Evolutionary conservation across 495 filamentous ascomycete genomes (phyloP).

Genomic region (Penicillium lagena): DNA sequence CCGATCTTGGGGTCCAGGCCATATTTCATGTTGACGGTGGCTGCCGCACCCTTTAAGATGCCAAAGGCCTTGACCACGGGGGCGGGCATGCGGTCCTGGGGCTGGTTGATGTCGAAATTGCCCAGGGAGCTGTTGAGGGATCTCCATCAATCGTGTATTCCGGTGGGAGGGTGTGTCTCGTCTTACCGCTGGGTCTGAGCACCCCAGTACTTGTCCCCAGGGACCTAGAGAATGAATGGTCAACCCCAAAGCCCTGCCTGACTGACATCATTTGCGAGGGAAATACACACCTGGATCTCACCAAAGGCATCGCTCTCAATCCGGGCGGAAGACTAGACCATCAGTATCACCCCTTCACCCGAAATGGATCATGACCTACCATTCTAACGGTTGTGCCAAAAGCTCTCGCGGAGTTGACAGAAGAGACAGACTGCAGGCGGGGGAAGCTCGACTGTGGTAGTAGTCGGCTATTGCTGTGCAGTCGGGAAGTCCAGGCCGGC

Average conservation of each 20-base stretch:
- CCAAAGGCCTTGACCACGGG: conserved; percentile 90
- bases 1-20: conserved; percentile 94
- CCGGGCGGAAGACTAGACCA: conserved; percentile 43
- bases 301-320: conserved; percentile 96
- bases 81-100: conserved; percentile 95
- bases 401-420: conserved; percentile 27
- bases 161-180: background rate
- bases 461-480: conserved; percentile 32
- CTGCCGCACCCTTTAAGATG: conserved; percentile 94
- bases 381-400: conserved; percentile 40
- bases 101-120: conserved; percentile 99
- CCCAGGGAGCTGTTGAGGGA: conserved; percentile 58
- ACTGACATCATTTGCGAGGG: no score
- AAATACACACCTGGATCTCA: conserved; percentile 57
- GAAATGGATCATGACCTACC: conserved; percentile 16
- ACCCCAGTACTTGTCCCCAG: conserved; percentile 96
- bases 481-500: conserved; percentile 7
- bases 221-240: conserved; percentile 50
- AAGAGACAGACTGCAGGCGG: conserved; percentile 36
- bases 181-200: conserved; percentile 88
- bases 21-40: conserved; percentile 90
- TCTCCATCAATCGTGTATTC: no score
- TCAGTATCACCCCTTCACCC: conserved; percentile 6
- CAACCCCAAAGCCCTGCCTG: background rate
- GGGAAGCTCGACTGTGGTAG: conserved; percentile 24